Percentiles rank a stretch among this genome's conserved stretches.
phyloP scores from a whole-genome alignment of 495 filamentous ascomycete species.

The Penicillium tannophilum region DNA sequence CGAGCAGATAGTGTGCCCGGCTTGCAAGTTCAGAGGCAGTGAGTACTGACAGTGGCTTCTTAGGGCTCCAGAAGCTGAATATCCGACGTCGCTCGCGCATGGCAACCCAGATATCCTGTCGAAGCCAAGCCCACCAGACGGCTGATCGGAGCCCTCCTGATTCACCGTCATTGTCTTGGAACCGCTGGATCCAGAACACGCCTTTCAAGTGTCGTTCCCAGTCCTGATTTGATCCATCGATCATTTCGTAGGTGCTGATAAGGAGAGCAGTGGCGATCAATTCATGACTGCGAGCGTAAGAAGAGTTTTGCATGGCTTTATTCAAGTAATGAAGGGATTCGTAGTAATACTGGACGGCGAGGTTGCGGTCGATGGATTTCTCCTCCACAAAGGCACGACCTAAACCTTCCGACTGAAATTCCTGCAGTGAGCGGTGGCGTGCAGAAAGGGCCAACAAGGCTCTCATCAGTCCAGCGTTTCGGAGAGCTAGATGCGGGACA shows the following conservation, averaged over 20 bases:
- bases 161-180: constrained; percentile 27
- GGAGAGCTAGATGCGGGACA: constrained; percentile 28
- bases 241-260: constrained; percentile 29
- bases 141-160: constrained; percentile 22
- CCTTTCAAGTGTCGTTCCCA: constrained; percentile 28
- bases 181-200: constrained; percentile 28
- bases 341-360: constrained; percentile 26
- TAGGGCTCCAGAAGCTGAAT: constrained; percentile 23
- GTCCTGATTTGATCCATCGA: constrained; percentile 26
- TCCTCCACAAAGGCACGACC: not conserved
- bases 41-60: constrained; percentile 9
- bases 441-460: constrained; percentile 30
- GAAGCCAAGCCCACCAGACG: constrained; percentile 28
- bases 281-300: constrained; percentile 23
- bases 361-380: constrained; percentile 17
- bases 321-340: constrained; percentile 27
- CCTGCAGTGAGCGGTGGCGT: constrained; percentile 23
- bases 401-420: not conserved
- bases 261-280: constrained; percentile 23
- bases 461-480: constrained; percentile 32
- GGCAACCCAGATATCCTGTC: constrained; percentile 29
- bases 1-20: constrained; percentile 18
- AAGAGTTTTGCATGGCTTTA: constrained; percentile 21
- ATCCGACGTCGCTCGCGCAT: constrained; percentile 19
- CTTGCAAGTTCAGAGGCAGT: constrained; percentile 21